Conservation (phyloP, 2,329 filamentous ascomycete species). For the Aspergillus costaricaensis region DNA sequence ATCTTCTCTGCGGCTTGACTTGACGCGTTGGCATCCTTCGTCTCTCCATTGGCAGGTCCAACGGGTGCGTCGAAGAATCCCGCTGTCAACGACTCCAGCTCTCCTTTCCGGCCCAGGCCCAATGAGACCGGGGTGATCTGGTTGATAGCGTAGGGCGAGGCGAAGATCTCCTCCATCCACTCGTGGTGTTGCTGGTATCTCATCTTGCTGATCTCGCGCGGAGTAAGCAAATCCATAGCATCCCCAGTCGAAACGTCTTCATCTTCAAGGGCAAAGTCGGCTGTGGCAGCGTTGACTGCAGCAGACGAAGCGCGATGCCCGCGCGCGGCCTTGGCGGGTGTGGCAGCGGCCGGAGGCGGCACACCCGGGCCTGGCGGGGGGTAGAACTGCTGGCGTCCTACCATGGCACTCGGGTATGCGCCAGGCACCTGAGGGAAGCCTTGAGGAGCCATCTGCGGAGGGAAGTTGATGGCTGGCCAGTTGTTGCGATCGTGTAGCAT, state of each 20-base stretch:
- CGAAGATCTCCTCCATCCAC: slow-evolving; percentile 98
- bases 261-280: slow-evolving; percentile 67
- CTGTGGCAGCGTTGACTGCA: slow-evolving; percentile 40
- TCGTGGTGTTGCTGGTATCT: slow-evolving; percentile 95
- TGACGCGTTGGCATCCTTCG: slow-evolving; percentile 33
- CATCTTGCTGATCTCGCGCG: slow-evolving; percentile 81
- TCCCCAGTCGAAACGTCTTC: slow-evolving; percentile 87
- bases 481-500: slow-evolving; percentile 87
- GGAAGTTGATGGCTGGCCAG: slow-evolving; percentile 82
- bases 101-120: slow-evolving; percentile 80
- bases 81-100: slow-evolving; percentile 76
- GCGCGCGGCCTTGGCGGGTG: slow-evolving; percentile 41
- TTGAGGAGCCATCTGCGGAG: slow-evolving; percentile 54
- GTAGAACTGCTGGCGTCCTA: slow-evolving; percentile 41
- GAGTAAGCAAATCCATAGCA: slow-evolving; percentile 84
- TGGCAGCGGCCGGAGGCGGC: slow-evolving; percentile 26
- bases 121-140: slow-evolving; percentile 87
- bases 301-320: slow-evolving; percentile 47
- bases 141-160: slow-evolving; percentile 80
- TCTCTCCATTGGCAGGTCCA: slow-evolving; percentile 31
- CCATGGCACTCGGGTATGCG: slow-evolving; percentile 42
- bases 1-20: slow-evolving; percentile 62
- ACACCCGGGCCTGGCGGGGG: slow-evolving; percentile 32
- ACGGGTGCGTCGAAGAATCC: slow-evolving; percentile 73
- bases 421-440: slow-evolving; percentile 54